Evolutionary conservation across 805 yeast species (phyloP), one percentile per base, ranked within the genome.

Genomic region (Kazachstania bromeliacearum): DNA sequence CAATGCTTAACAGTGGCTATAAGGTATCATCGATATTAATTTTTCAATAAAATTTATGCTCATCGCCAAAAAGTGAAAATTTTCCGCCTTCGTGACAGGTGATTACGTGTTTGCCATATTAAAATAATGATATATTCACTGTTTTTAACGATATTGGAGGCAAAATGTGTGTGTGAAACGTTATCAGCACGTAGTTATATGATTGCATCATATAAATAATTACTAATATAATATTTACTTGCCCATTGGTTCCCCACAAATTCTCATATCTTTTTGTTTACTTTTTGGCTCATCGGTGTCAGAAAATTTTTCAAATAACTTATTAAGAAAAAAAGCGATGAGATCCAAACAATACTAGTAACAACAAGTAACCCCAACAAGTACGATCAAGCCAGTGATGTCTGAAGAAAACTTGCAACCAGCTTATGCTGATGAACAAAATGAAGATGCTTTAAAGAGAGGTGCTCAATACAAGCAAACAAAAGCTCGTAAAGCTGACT

Each of bases 361-460:
- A 22, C 12, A 22, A 12, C 25, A 22, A 22, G 25, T 8, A 8
- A 22, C 12, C 25, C 10, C 25, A 22, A 22, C 8, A 22, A 7
- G 17, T 14, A 3, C 31, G n/a, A 12, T 13, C 19, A 4, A 8
- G 12, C 6, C 19, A 13, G 23, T 7, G n/a, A 17, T 16, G 23
- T 18, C 24, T 21, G 34, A 21, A 13, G 18, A 20, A 6, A 46
- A 45, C 38, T 31, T 50, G 40, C 46, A 48, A 38, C 49, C 57
- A 19, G 53, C 34, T n/a, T 50, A 50, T 35, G 57, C 44, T 19
- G 50, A 59, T 47, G 66, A 55, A 46, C 59, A 63, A 40, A 61
- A 59, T 51, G 62, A 60, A 48, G 66, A 61, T 20, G 57, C 60
- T 18, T 58, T 55, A 46, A 62, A 68, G 41, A 57, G 71, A 42